phyloP scores from a whole-genome alignment of 768 basidiomycete species.

The Kwoniella dendrophila region DNA sequence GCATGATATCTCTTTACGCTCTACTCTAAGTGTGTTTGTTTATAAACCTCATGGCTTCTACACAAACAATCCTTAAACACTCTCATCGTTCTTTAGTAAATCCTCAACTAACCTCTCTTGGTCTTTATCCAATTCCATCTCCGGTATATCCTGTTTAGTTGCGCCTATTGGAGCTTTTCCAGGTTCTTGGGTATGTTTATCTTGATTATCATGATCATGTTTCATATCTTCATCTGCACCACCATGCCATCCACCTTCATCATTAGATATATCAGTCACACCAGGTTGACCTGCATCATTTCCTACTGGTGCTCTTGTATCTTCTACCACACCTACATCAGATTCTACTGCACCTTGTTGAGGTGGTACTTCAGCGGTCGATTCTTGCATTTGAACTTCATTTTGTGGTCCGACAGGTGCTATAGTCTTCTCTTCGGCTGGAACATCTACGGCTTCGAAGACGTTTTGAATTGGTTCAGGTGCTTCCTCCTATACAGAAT shows the following conservation, averaged over 20 bases:
- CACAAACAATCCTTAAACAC: no score
- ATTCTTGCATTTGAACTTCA: conserved; percentile 50
- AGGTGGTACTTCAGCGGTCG: conserved; percentile 25
- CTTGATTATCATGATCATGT: conserved; percentile 12
- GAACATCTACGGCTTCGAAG: conserved; percentile 39
- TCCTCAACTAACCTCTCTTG: conserved; percentile 35
- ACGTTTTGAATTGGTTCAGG: conserved; percentile 52
- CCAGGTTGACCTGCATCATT: conserved; percentile 54
- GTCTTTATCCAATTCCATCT: conserved; percentile 45
- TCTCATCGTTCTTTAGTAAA: conserved; percentile 40
- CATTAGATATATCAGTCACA: conserved; percentile 45
- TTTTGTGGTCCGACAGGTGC: conserved; percentile 46
- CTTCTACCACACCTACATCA: conserved; percentile 30
- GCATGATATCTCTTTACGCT: no score
- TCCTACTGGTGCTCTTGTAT: conserved; percentile 52
- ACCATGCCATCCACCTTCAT: conserved; percentile 55
- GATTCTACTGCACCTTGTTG: not conserved
- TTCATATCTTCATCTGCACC: conserved; percentile 49
- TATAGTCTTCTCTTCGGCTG: conserved; percentile 49
- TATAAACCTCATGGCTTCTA: no score
- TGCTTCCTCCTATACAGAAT: conserved; percentile 38
- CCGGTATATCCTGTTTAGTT: conserved; percentile 25
- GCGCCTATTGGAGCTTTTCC: conserved; percentile 28
- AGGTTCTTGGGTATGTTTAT: conserved; percentile 8
- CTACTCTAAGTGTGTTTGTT: no score